Base-by-base conservation (phyloP, 2,329 filamentous ascomycete species). In the Ceratocystis huliohia region DNA sequence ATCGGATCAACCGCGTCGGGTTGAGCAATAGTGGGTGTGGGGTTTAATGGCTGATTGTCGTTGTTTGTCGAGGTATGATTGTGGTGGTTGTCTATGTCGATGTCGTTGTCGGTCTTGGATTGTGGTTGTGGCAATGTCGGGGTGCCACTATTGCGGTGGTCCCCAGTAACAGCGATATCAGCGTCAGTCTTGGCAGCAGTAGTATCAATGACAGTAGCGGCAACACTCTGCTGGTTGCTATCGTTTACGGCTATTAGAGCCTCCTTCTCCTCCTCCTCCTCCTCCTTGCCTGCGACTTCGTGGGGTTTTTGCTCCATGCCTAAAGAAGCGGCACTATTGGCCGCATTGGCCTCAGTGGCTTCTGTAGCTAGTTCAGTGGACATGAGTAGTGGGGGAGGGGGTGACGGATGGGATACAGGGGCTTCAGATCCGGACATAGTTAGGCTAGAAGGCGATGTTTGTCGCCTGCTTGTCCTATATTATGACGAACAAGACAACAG, bases 221-320 rank as follows among this genome's bases (percentile, higher is more conserved):
- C 28, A 53, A 10, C 25, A 48, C n/a, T 63, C 30, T 33, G 61
- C 45, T 63, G 61, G 45, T 30, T 33, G 61, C 46, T 56, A 20
- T 53, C 56, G 56, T 59, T 56, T 64, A 33, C 46, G 63, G 46
- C 63, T 64, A 56, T 46, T 41, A 37, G 37, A 41, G 37, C 37
- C 37, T 41, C 3, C 37, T 15, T 10, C 37, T 13, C 37, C 33
- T 37, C 33, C 33, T 8, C 33, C 33, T 33, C 30, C 37, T 41
- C 37, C 37, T 41, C 56, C 25, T 59, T 30, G 53, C n/a, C 62
- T 50, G 44, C 33, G 33, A 44, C 61, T 48, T 59, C 56, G 56
- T 59, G 56, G 56, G 41, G 8, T 22, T 64, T 64, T 64, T 53
- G 46, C 8, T 41, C 45, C 28, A 50, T 41, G 25, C 62, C 62